Evolutionary conservation across 169 alveolate genomes (phyloP), one percentile per base, ranked within the genome.

Genomic region (Eimeria maxima): DNA sequence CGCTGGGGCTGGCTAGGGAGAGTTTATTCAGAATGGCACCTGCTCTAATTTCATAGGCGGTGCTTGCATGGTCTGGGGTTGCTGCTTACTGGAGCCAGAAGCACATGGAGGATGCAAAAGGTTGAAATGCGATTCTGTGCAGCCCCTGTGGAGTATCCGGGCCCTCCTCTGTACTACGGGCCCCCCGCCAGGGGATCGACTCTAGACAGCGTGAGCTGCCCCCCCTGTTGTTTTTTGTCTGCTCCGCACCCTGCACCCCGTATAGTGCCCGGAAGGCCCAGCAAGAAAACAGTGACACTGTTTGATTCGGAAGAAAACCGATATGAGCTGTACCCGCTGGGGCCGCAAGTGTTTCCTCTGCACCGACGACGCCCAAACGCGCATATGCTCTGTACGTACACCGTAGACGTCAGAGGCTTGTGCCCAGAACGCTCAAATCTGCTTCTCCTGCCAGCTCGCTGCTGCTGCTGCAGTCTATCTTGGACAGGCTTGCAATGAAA

Each of bases 81-180:
- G 38, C 38, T 1, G 38, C 38, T 33, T 33, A 33, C 38, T 33
- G 38, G 38, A 33, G 0, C 0, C 1, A 33, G 38, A 33, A 33
- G 38, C 38, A 33, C 38, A 33, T 1, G 38, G 38, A 33, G 38
- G 38, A 33, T 33, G 38, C 38, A 33, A 33, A 1, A 33, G 0
- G 38, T 33, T 18, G 42, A 27, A 27, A 16, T 45, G 65, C 65
- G 45, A 27, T 60, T 60, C 14, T 22, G 27, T 55, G 69, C 91
- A 81, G 91, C 73, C 57, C 91, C 91, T 14, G 91, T 81, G 47
- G 91, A 50, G 74, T 81, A 81, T 50, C 91, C 91, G 2, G 73
- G 73, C 7, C 73, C 50, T n/a, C 91, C 91, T 18, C 47, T 81
- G 91, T 81, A 81, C 74, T 53, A 53, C 71, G 50, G 38, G 38